Conservation (phyloP, 2,329 filamentous ascomycete genomes). For the Cercospora brassicicola region DNA sequence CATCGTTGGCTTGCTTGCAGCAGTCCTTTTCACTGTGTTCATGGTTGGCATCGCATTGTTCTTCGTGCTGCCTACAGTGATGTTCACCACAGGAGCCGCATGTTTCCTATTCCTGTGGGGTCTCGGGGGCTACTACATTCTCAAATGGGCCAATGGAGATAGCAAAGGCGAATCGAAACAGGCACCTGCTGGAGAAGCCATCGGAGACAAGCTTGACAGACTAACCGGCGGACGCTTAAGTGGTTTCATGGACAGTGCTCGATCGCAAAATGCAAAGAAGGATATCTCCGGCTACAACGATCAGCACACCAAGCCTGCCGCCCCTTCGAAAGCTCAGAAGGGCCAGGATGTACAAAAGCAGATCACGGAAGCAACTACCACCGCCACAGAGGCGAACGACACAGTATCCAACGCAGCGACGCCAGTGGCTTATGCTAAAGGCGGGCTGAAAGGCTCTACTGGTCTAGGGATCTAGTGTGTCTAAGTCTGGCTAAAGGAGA, state of each 20-base stretch:
- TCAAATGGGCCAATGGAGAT: constrained; percentile 42
- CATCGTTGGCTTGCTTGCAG: constrained; percentile 52
- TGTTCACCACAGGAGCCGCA: constrained; percentile 64
- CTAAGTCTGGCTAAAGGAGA: neutral
- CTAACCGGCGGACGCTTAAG: constrained; percentile 43
- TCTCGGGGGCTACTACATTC: constrained; percentile 58
- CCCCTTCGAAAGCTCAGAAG: constrained; percentile 17
- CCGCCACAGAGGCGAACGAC: constrained; percentile 26
- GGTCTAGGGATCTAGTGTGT: constrained; percentile 19
- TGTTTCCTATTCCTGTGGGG: constrained; percentile 68
- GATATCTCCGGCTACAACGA: constrained; percentile 27
- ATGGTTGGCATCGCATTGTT: constrained; percentile 66
- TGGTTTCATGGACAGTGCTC: constrained; percentile 38
- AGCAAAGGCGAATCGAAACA: constrained; percentile 14
- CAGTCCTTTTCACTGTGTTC: constrained; percentile 64
- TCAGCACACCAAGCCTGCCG: constrained; percentile 21
- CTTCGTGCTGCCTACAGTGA: constrained; percentile 67
- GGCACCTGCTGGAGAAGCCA: constrained; percentile 35
- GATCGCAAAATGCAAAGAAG: constrained; percentile 26
- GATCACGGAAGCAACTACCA: constrained; percentile 25
- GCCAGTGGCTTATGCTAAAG: constrained; percentile 27
- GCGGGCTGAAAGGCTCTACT: constrained; percentile 32
- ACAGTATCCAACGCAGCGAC: constrained; percentile 19
- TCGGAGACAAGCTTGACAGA: constrained; percentile 46
- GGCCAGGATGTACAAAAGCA: constrained; percentile 23